phyloP scores from a whole-genome alignment of 2,329 filamentous ascomycete species.

The Colletotrichum truncatum region DNA sequence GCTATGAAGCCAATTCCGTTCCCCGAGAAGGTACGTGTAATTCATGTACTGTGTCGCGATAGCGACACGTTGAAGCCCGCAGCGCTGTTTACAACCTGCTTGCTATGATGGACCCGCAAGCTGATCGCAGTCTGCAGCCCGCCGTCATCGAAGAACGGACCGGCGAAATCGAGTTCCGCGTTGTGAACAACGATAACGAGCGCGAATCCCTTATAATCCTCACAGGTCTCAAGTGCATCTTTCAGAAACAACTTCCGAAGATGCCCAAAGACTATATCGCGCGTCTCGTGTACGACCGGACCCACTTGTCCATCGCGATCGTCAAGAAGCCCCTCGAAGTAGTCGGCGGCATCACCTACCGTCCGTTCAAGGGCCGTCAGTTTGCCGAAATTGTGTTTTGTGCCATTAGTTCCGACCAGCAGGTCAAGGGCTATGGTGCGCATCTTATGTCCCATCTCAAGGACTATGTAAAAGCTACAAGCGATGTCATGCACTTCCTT shows the following conservation, averaged over 20 bases:
- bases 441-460: constrained; percentile 98
- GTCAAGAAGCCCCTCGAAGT: constrained; percentile 96
- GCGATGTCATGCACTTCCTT: constrained; percentile 97
- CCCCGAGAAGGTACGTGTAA: constrained; percentile 77
- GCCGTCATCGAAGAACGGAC: constrained; percentile 93
- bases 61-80: neutral
- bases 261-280: constrained; percentile 99
- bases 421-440: constrained; percentile 97
- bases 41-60: neutral
- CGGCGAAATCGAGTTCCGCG: constrained; percentile 95
- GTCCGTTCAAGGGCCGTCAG: constrained; percentile 88
- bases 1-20: constrained; percentile 78
- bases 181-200: constrained; percentile 95
- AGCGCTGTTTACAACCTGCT: neutral
- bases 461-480: constrained; percentile 97
- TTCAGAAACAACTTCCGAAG: constrained; percentile 97
- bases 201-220: constrained; percentile 92
- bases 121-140: constrained; percentile 59
- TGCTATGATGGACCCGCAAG: neutral
- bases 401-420: constrained; percentile 95
- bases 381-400: constrained; percentile 99
- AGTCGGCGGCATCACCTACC: constrained; percentile 96
- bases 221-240: constrained; percentile 95
- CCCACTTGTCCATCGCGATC: constrained; percentile 95
- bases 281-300: constrained; percentile 95